A percentile compares a stretch with the other conserved stretches of the same genome.
These are phyloP conservation scores for Cantharellus cinnabarinus DNA, from an alignment of 768 basidiomycete genomes.

Conservation along the genomic window DNA sequence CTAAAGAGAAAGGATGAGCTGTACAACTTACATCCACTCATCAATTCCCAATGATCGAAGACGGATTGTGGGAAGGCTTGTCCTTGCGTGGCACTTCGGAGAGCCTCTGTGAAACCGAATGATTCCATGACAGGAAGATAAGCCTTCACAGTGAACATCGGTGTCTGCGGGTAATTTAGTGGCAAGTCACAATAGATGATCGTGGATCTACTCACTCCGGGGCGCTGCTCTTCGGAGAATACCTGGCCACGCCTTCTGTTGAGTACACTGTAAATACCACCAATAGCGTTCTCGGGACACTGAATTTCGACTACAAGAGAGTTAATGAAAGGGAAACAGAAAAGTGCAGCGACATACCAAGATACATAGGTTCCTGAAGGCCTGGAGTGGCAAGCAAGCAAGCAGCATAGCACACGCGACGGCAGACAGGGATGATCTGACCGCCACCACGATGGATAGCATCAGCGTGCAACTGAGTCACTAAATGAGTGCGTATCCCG, in stretches of 20 bases:
- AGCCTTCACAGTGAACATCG: constrained; percentile 98
- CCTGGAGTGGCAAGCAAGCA: constrained; percentile 77
- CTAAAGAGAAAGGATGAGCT: constrained; percentile 3
- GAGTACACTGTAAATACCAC: constrained; percentile 84
- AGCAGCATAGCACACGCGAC: constrained; percentile 91
- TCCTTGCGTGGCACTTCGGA: constrained; percentile 78
- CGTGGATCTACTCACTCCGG: constrained; percentile 25
- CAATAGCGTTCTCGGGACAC: constrained; percentile 91
- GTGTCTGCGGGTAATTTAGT: constrained; percentile 26
- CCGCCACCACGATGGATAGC: constrained; percentile 99
- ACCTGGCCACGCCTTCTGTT: constrained; percentile 98
- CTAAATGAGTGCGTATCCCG: background rate
- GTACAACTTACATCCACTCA: constrained; percentile 47
- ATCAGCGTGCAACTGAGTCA: constrained; percentile 76
- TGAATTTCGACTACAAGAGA: constrained; percentile 68
- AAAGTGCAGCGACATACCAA: constrained; percentile 28
- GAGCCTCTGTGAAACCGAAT: constrained; percentile 94
- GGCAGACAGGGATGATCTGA: constrained; percentile 91
- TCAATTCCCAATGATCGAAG: constrained; percentile 81
- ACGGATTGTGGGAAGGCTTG: constrained; percentile 97
- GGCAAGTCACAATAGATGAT: background rate
- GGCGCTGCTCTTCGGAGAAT: constrained; percentile 89
- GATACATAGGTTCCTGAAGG: constrained; percentile 93
- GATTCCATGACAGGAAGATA: constrained; percentile 82
- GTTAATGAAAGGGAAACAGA: constrained; percentile 7